Base-by-base conservation (phyloP, 2,329 filamentous ascomycete species). In the Cephalotrichum gorgonifer region DNA sequence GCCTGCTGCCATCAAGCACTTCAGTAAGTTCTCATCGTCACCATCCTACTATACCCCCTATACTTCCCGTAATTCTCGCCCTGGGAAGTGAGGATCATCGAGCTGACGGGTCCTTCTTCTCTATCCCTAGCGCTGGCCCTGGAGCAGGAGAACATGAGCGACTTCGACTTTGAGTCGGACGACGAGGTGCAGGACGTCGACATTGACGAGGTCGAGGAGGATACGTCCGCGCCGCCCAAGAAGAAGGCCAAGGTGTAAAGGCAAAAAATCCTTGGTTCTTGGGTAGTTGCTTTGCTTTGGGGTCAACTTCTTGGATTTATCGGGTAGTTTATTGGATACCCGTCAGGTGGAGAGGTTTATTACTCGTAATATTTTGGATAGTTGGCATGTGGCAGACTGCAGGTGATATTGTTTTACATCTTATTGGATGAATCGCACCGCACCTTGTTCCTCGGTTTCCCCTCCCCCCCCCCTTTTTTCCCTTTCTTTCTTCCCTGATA, bases 1-100 rank as follows among this genome's bases (percentile, higher is more conserved):
- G 83, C 86, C 88, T 44, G 81, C 82, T 54, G 91, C 90, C 51
- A 83, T 95, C 64, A 88, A 86, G 65, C 94, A 93, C 70, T 97
- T 93, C 70, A 86, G 88, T 93, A 72, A 69, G 86, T 78, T 50
- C 31, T 17, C 6, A 11, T 33, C 28, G 20, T 27, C n/a, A 7
- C 20, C 42, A 22, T 23, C 27, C n/a, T n/a, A n/a, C n/a, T n/a
- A n/a, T 12, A 8, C 14, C 31, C 33, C 33, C 14, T n/a, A 20
- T 20, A 20, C 9, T 9, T 5, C 7, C 22, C 22, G 17, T 6
- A 30, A 8, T 39, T 22, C 9, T 22, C 2, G 35, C 11, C n/a
- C n/a, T n/a, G n/a, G 15, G 30, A 31, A 9, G 8, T 15, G 35
- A 20, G 33, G 35, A 11, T 22, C n/a, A 4, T 9, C 20, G 6